Conservation (phyloP, 257 asterid species). For the Primulina tabacum region DNA sequence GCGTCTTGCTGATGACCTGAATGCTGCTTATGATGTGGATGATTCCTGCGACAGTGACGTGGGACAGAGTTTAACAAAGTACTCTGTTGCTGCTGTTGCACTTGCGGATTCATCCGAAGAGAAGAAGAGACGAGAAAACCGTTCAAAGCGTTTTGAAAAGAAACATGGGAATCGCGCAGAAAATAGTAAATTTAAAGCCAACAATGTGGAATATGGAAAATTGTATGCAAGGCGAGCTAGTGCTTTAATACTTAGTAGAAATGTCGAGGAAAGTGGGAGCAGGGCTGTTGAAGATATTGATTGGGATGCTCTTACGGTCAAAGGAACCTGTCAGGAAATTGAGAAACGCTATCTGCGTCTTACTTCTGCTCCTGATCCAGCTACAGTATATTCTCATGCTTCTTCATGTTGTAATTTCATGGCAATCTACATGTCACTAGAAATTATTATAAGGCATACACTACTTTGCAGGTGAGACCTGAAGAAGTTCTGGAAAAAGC, state of each 20-base stretch:
- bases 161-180: constrained; percentile 60
- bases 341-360: constrained; percentile 97
- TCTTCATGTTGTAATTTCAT: constrained; percentile 21
- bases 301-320: constrained; percentile 94
- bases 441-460: constrained; percentile 20
- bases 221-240: constrained; percentile 57
- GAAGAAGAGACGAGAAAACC: constrained; percentile 81
- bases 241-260: constrained; percentile 61
- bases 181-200: constrained; percentile 41
- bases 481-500: constrained; percentile 97
- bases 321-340: constrained; percentile 91
- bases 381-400: constrained; percentile 57
- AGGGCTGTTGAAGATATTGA: constrained; percentile 98
- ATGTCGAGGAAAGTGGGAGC: constrained; percentile 70
- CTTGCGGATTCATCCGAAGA: constrained; percentile 84
- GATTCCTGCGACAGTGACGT: constrained; percentile 88
- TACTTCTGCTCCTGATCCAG: constrained; percentile 98
- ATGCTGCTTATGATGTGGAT: constrained; percentile 49
- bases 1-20: constrained; percentile 57
- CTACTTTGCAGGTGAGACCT: constrained; percentile 84
- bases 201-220: constrained; percentile 48
- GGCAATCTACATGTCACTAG: constrained; percentile 12
- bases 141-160: constrained; percentile 91
- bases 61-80: constrained; percentile 69
- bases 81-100: constrained; percentile 66